Percentiles rank a stretch among this genome's conserved stretches.
These are phyloP conservation scores for Alternaria rosae DNA, from an alignment of 2,329 filamentous ascomycete species.

Conservation along the genomic window DNA sequence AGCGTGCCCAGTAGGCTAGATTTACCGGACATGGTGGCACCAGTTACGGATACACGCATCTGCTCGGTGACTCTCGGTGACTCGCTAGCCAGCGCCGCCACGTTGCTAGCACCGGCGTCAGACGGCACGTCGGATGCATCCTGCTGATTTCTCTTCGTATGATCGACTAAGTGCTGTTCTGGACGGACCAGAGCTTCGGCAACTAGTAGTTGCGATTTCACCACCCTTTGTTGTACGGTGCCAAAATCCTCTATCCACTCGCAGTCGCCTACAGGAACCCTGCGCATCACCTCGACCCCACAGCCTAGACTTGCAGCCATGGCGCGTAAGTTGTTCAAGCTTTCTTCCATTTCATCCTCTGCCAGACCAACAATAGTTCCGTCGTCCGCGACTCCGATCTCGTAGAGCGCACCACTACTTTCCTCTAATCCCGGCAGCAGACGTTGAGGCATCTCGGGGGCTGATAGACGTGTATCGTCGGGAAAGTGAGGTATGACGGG, in stretches of 20 bases:
- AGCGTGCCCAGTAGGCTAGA: constrained; percentile 88
- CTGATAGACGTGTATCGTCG: constrained; percentile 69
- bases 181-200: constrained; percentile 90
- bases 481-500: constrained; percentile 78
- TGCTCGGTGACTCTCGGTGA: constrained; percentile 60
- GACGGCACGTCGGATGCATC: neutral
- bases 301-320: constrained; percentile 96
- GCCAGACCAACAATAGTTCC: constrained; percentile 88
- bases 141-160: constrained; percentile 19
- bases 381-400: constrained; percentile 95
- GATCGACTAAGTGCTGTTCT: constrained; percentile 38
- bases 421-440: constrained; percentile 82
- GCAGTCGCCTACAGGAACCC: constrained; percentile 84
- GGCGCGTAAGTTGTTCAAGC: constrained; percentile 79
- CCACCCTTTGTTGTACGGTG: constrained; percentile 22
- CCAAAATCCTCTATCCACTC: constrained; percentile 69
- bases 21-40: constrained; percentile 90
- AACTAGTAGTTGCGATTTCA: constrained; percentile 73
- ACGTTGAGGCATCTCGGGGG: constrained; percentile 61
- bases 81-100: constrained; percentile 5
- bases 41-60: constrained; percentile 84
- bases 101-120: neutral
- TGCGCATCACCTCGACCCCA: constrained; percentile 79
- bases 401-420: constrained; percentile 90
- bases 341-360: constrained; percentile 91